These are phyloP conservation scores for Pythium myriotylum DNA, from an alignment of 352 stramenopile species.

Conservation along the genomic window DNA sequence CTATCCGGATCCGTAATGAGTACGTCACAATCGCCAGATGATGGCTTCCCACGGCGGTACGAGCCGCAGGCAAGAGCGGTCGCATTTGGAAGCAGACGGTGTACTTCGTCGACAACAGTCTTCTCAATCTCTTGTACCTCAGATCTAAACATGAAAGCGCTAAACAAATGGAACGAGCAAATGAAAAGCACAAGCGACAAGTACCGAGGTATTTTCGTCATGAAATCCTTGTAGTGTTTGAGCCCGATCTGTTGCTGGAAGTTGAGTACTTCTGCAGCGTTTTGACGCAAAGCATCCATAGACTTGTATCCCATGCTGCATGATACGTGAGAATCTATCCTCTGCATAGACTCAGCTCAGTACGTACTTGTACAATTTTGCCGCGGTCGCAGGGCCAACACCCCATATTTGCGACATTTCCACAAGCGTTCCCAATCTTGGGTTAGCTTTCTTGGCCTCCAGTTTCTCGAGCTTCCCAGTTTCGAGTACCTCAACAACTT, in stretches of 20 bases:
- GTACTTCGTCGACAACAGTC: conserved; percentile 71
- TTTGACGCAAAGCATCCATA: conserved; percentile 47
- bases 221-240: conserved; percentile 80
- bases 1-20: conserved; percentile 74
- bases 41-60: conserved; percentile 72
- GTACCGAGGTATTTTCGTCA: conserved; percentile 75
- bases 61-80: conserved; percentile 73
- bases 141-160: conserved; percentile 29
- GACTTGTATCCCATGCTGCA: conserved; percentile 62
- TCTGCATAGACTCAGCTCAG: background rate
- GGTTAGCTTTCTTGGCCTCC: conserved; percentile 76
- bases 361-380: conserved; percentile 72
- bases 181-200: background rate
- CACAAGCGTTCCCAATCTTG: conserved; percentile 55
- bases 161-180: background rate
- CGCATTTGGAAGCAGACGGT: conserved; percentile 61
- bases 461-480: conserved; percentile 77
- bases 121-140: conserved; percentile 78
- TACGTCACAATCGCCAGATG: conserved; percentile 79
- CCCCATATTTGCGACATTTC: conserved; percentile 77
- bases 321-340: background rate
- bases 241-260: conserved; percentile 78
- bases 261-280: conserved; percentile 41
- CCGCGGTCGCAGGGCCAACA: conserved; percentile 73
- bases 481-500: conserved; percentile 78